Base-by-base conservation (phyloP, 148 eudicot species). In the Fagopyrum homotropicum region DNA sequence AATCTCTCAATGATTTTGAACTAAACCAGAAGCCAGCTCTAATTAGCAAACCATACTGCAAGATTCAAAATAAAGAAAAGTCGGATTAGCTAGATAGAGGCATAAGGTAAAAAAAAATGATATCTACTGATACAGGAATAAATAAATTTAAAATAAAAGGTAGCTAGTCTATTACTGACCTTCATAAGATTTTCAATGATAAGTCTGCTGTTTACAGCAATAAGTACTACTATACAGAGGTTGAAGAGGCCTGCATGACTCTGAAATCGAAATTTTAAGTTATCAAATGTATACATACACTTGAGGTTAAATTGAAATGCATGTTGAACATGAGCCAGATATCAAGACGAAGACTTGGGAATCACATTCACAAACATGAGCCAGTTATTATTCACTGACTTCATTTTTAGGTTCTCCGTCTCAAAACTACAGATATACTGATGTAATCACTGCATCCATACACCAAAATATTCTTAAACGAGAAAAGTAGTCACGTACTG, bases 231-330 rank as follows among this genome's bases (percentile, higher is more conserved):
- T 75, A 94, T 90, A 77, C 98, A 94, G 72, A 94, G 96, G 83
- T 94, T 94, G 85, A 94, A 85, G 74, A 94, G 97, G 69, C 98
- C 98, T 61, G 98, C 97, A 79, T 94, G 98, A 79, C 98, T 94
- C 98, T 94, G 92, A 77, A 79, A 59, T 35, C 52, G 19, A 40
- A 66, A 66, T 46, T 72, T 72, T 19, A 17, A 72, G 19, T 47
- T 8, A 45, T 72, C 74, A 72, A 72, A 47, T 45, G 26, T 16
- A 45, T 30, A 45, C 51, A 68, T 5, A 4, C 29, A 45, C 16
- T n/a, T 71, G 1, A 64, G 70, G 9, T 64, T 46, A 40, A 12
- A 30, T 5, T 9, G 6, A 63, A 29, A 61, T 61, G 69, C 69
- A 30, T 30, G 29, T 61, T 61, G 9, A 61, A 61, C 30, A 44